phyloP scores from a whole-genome alignment of 108 stramenopile genomes.

The Mediolabrus comicus region DNA sequence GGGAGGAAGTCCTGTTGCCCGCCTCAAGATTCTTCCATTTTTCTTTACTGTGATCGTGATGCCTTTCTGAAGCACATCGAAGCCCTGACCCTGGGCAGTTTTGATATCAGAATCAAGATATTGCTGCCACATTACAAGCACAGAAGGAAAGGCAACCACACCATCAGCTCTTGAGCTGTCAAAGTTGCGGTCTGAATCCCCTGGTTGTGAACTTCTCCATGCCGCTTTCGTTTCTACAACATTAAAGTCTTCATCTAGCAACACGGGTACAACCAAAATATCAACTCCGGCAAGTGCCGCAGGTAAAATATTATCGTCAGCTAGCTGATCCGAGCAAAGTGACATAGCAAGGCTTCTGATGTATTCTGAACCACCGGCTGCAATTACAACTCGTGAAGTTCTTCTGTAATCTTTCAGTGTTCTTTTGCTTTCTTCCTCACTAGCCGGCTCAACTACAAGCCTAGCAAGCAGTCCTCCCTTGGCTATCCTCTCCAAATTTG shows the following conservation, averaged over 20 bases:
- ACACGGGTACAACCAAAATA: slow-evolving; percentile 72
- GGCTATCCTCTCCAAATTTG: slow-evolving; percentile 73
- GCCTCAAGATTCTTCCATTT: slow-evolving; percentile 78
- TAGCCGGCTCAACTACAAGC: slow-evolving; percentile 60
- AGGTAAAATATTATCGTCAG: slow-evolving; percentile 73
- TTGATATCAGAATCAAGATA: slow-evolving; percentile 69
- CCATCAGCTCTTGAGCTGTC: slow-evolving; percentile 57
- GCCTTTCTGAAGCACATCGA: slow-evolving; percentile 76
- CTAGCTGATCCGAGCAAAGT: slow-evolving; percentile 68
- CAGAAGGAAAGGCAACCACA: slow-evolving; percentile 66
- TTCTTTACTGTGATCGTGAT: slow-evolving; percentile 79
- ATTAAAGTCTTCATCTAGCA: slow-evolving; percentile 47
- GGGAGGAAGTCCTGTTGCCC: slow-evolving; percentile 77
- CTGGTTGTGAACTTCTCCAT: slow-evolving; percentile 51
- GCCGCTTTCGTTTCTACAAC: slow-evolving; percentile 48
- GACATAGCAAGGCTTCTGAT: slow-evolving; percentile 62
- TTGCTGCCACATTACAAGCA: slow-evolving; percentile 57
- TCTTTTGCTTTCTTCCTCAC: slow-evolving; percentile 12
- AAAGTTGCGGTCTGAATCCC: slow-evolving; percentile 58
- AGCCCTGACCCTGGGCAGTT: slow-evolving; percentile 74
- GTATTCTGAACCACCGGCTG: slow-evolving; percentile 72
- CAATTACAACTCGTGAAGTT: slow-evolving; percentile 64
- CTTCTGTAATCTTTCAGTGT: slow-evolving; percentile 66
- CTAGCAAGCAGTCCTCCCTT: slow-evolving; percentile 68
- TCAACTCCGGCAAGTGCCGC: slow-evolving; percentile 54